A percentile compares a stretch with the other conserved stretches of the same genome.
Conservation (phyloP, 495 filamentous ascomycete species). For the Articulospora tetracladia region DNA sequence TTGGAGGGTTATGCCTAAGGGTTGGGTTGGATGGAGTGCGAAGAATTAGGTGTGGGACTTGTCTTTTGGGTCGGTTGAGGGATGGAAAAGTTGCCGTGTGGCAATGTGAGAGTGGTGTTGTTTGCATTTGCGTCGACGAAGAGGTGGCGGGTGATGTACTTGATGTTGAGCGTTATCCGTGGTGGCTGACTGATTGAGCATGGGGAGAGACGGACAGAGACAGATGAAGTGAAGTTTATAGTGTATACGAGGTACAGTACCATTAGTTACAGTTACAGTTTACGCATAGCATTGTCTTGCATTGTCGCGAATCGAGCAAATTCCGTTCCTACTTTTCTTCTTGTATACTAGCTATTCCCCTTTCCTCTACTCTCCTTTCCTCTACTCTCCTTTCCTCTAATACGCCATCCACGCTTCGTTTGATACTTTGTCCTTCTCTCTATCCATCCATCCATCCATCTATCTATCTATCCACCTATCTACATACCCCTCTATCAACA, state of each 20-base stretch:
- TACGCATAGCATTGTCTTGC: conserved; percentile 15
- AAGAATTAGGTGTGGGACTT: conserved; percentile 15
- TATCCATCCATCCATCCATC: not conserved
- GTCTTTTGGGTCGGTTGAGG: not conserved
- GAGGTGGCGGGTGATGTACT: not conserved
- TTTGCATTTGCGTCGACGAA: not conserved
- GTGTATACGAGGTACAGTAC: conserved; percentile 7
- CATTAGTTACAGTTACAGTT: conserved; percentile 4
- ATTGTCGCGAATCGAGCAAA: conserved; percentile 5
- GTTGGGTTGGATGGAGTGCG: conserved; percentile 85
- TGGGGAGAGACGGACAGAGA: not conserved
- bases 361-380: not conserved
- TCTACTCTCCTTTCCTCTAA: not conserved
- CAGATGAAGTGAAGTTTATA: not conserved
- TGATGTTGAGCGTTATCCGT: not conserved
- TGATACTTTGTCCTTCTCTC: not conserved
- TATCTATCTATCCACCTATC: no score
- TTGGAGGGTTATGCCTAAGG: conserved; percentile 90
- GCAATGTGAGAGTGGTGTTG: not conserved
- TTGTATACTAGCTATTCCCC: not conserved
- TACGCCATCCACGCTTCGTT: not conserved
- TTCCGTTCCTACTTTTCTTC: not conserved
- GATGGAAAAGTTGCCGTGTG: not conserved
- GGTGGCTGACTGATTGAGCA: not conserved
- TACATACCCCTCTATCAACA: no score